Conservation (phyloP, 139 green algal genomes). For the Chlamydomonas eustigma region DNA sequence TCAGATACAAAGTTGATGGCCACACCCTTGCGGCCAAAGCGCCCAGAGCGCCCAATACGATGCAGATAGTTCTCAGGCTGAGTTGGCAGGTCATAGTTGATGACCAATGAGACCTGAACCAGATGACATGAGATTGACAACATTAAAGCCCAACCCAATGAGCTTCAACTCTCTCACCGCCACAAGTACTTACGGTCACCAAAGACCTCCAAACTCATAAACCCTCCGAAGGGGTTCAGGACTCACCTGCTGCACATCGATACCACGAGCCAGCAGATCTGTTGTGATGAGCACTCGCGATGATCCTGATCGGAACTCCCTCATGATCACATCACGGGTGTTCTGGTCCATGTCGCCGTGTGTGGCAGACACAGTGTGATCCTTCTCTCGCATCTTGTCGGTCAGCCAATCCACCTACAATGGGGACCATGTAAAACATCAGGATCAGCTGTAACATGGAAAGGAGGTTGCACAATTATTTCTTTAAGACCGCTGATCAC, state of each 20-base stretch:
- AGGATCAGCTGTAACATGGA: too few species aligned
- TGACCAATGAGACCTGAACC: constrained; percentile 97
- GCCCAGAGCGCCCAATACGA: constrained; percentile 89
- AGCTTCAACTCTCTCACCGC: too few species aligned
- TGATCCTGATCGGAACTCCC: constrained; percentile 98
- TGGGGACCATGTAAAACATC: too few species aligned
- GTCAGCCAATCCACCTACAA: constrained; percentile 97
- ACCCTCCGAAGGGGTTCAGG: too few species aligned
- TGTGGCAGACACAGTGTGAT: constrained; percentile 98
- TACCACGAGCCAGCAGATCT: constrained; percentile 97
- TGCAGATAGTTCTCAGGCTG: constrained; percentile 99
- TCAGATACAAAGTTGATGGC: constrained; percentile 98
- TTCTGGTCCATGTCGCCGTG: constrained; percentile 99
- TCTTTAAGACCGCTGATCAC: too few species aligned
- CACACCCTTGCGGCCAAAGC: constrained; percentile 97
- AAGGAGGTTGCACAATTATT: too few species aligned
- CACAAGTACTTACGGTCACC: too few species aligned
- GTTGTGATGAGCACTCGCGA: constrained; percentile 99
- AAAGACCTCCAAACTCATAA: too few species aligned
- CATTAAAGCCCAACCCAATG: too few species aligned
- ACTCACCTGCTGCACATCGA: constrained; percentile 96
- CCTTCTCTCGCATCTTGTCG: constrained; percentile 97
- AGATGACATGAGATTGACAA: too few species aligned
- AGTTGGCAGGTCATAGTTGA: constrained; percentile 99
- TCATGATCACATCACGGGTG: constrained; percentile 99